Evolutionary conservation across 108 stramenopile species (phyloP).

Genomic region (Stephanodiscus triporus): DNA sequence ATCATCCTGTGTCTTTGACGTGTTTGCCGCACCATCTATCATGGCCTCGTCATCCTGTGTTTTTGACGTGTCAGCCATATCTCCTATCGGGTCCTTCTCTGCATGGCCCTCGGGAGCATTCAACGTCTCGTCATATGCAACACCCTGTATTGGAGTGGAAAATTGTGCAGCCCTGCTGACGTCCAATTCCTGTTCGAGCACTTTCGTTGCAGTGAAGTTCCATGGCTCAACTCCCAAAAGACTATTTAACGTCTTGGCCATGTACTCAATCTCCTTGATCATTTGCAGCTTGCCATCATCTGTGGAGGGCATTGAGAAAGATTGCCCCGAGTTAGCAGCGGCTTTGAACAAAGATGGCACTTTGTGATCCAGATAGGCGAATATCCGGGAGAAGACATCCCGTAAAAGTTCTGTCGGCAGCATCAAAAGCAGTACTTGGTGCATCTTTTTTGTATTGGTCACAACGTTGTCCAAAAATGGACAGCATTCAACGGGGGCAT

Average conservation of each 20-base stretch:
- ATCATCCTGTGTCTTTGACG: no score
- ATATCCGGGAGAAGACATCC: constrained; percentile 94
- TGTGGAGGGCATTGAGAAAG: constrained; percentile 69
- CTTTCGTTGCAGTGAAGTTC: constrained; percentile 78
- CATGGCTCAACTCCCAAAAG: constrained; percentile 76
- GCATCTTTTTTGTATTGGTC: constrained; percentile 89
- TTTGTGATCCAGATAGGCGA: constrained; percentile 86
- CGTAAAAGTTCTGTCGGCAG: constrained; percentile 91
- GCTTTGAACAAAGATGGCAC: constrained; percentile 63
- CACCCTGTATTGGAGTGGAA: no score
- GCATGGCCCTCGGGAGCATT: no score
- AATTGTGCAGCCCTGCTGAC: constrained; percentile 13
- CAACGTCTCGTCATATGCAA: no score
- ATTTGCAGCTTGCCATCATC: constrained; percentile 75
- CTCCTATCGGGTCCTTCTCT: no score
- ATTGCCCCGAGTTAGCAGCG: constrained; percentile 42
- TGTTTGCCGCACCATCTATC: no score
- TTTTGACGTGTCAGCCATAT: no score
- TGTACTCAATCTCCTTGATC: constrained; percentile 68
- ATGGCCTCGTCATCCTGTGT: no score
- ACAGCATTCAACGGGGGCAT: constrained; percentile 52
- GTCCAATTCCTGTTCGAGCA: constrained; percentile 72
- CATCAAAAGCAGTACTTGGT: constrained; percentile 87
- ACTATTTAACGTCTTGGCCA: constrained; percentile 69
- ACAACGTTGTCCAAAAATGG: constrained; percentile 90